Conservation (phyloP, 2,329 filamentous ascomycete genomes). For the Gliomastix tumulicola region DNA sequence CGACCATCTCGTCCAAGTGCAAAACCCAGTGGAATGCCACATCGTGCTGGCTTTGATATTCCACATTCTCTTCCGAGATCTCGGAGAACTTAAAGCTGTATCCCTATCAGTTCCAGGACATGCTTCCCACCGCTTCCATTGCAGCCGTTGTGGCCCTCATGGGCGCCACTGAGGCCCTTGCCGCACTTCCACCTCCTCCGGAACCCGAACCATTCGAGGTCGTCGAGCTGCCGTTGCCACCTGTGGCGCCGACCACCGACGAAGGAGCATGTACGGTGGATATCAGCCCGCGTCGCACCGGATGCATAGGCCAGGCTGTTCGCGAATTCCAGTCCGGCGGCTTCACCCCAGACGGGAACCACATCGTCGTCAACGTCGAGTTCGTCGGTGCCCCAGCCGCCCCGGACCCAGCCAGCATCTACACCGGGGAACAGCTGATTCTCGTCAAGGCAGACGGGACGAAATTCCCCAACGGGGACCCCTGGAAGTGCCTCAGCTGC, state of each 20-base stretch:
- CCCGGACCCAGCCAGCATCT: conserved; percentile 31
- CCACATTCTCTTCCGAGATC: too few species aligned
- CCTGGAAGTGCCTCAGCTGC: conserved; percentile 40
- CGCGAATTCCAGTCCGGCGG: conserved; percentile 1
- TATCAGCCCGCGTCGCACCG: conserved; percentile 25
- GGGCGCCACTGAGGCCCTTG: not conserved
- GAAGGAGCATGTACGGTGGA: conserved; percentile 21
- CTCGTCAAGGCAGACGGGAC: conserved; percentile 32
- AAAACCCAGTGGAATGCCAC: too few species aligned
- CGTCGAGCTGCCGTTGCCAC: conserved; percentile 26
- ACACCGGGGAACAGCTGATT: conserved; percentile 30
- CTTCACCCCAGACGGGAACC: conserved; percentile 34
- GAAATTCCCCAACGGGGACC: conserved; percentile 32
- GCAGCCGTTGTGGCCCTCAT: too few species aligned
- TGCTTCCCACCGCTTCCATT: too few species aligned
- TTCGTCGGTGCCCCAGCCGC: conserved; percentile 32
- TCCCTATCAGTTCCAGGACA: too few species aligned
- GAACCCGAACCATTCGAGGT: conserved; percentile 24
- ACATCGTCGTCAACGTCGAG: conserved; percentile 28
- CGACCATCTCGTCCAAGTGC: too few species aligned
- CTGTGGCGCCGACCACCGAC: conserved; percentile 14
- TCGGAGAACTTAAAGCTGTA: too few species aligned
- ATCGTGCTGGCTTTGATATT: too few species aligned
- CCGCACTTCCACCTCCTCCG: conserved; percentile 12
- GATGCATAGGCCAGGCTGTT: conserved; percentile 20